Conservation (phyloP, 768 basidiomycete genomes). For the Termitomyces sp. region DNA sequence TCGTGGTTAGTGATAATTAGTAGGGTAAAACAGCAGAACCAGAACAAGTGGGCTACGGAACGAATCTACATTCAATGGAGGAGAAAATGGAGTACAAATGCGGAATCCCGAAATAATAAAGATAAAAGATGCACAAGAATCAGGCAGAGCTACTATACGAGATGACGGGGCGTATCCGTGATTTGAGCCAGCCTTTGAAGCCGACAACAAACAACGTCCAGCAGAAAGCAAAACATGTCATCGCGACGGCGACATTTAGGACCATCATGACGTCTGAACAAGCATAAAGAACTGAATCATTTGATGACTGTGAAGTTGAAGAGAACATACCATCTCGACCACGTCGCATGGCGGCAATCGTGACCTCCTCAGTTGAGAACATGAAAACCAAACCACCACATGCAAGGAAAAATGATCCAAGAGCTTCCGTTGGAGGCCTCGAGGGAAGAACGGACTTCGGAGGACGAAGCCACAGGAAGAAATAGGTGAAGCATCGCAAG, state of each 20-base stretch:
- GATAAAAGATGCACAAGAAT: not conserved
- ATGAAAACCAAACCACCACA: constrained; percentile 89
- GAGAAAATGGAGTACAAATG: constrained; percentile 1
- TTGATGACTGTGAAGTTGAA: not conserved
- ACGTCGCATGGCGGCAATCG: constrained; percentile 85
- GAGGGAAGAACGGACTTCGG: constrained; percentile 82
- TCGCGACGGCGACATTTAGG: constrained; percentile 75
- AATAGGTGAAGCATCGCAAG: constrained; percentile 84
- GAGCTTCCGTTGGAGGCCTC: constrained; percentile 88
- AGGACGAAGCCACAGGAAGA: constrained; percentile 88
- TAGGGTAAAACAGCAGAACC: constrained; percentile 2
- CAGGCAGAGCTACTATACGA: constrained; percentile 23
- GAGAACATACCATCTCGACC: constrained; percentile 68
- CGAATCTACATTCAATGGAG: constrained; percentile 3
- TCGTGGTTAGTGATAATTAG: constrained; percentile 10
- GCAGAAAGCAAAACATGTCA: constrained; percentile 81
- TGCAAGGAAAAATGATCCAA: constrained; percentile 82
- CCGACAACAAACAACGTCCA: constrained; percentile 75
- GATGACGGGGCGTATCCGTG: constrained; percentile 23
- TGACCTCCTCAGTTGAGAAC: constrained; percentile 84
- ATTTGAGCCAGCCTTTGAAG: constrained; percentile 78
- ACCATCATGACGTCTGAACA: constrained; percentile 82
- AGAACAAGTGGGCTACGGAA: not conserved
- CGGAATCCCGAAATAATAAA: not conserved
- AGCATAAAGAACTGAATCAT: not conserved